These are phyloP conservation scores for Zoysia japonica DNA, from an alignment of 176 grass and related monocot species.

Conservation along the genomic window DNA sequence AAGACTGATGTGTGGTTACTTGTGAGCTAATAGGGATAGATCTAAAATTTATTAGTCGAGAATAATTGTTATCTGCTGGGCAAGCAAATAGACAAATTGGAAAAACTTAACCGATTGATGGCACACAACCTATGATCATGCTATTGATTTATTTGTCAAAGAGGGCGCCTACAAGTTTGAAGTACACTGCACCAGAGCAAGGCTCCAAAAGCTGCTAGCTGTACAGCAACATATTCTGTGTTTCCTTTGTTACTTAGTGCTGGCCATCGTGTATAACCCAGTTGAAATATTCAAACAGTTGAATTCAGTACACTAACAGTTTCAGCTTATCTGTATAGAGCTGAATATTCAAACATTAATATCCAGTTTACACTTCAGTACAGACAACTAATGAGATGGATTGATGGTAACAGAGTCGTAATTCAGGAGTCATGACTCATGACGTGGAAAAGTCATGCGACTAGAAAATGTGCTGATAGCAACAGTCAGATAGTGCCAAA, in stretches of 20 bases:
- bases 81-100: not conserved
- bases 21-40: not conserved
- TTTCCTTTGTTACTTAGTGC: not conserved
- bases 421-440: constrained; percentile 8
- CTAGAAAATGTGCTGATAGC: not conserved
- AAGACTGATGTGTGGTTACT: not conserved
- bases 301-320: constrained; percentile 1
- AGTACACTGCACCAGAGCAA: constrained; percentile 28
- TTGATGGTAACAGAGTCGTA: constrained; percentile 17
- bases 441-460: constrained; percentile 5
- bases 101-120: constrained; percentile 3
- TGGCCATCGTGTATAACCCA: not conserved
- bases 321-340: not conserved
- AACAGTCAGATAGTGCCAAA: not conserved
- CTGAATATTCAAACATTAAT: not conserved
- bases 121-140: not conserved
- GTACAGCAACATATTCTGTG: not conserved
- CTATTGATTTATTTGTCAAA: constrained; percentile 30
- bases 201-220: constrained; percentile 23
- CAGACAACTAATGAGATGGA: constrained; percentile 9
- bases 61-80: not conserved
- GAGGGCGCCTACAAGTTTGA: constrained; percentile 20
- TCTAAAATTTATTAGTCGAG: constrained; percentile 7
- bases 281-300: constrained; percentile 37
- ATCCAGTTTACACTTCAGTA: not conserved